A percentile compares a stretch with the other conserved stretches of the same genome.
These are phyloP conservation scores for Globisporangium nunn DNA, from an alignment of 352 stramenopile species.

Conservation along the genomic window DNA sequence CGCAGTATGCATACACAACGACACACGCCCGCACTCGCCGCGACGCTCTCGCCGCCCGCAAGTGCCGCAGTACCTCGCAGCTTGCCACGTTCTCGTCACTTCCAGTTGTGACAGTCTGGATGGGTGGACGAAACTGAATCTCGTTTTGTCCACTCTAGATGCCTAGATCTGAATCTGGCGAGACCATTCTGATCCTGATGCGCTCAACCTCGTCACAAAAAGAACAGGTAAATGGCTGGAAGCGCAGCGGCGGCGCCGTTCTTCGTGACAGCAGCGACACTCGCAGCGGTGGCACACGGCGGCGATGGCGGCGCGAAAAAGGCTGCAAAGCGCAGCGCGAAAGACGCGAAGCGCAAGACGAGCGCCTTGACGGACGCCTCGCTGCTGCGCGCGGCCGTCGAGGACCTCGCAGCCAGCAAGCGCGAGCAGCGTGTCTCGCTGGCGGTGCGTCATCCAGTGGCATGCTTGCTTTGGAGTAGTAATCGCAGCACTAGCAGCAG, in stretches of 20 bases:
- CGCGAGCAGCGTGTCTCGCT: constrained; percentile 34
- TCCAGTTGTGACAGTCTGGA: constrained; percentile 26
- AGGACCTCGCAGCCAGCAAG: constrained; percentile 30
- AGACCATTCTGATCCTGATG: no score
- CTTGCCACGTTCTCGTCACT: constrained; percentile 40
- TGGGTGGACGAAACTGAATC: no score
- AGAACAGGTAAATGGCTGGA: constrained; percentile 29
- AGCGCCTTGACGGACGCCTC: constrained; percentile 18
- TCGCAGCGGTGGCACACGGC: constrained; percentile 2
- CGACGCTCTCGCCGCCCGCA: constrained; percentile 6
- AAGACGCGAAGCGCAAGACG: constrained; percentile 15
- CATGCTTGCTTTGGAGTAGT: no score
- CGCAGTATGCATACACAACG: background rate
- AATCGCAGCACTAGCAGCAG: no score
- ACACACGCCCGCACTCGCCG: background rate
- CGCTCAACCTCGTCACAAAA: no score
- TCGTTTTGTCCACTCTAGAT: no score
- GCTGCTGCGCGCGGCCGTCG: constrained; percentile 25
- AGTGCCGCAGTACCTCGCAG: constrained; percentile 16
- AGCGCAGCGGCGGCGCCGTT: constrained; percentile 23
- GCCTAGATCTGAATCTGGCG: background rate
- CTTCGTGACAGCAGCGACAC: constrained; percentile 31
- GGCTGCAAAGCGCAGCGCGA: background rate
- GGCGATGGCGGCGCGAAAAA: background rate
- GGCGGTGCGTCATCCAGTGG: constrained; percentile 21